These are phyloP conservation scores for Mycena rebaudengoi DNA, from an alignment of 768 basidiomycete species.

Conservation along the genomic window DNA sequence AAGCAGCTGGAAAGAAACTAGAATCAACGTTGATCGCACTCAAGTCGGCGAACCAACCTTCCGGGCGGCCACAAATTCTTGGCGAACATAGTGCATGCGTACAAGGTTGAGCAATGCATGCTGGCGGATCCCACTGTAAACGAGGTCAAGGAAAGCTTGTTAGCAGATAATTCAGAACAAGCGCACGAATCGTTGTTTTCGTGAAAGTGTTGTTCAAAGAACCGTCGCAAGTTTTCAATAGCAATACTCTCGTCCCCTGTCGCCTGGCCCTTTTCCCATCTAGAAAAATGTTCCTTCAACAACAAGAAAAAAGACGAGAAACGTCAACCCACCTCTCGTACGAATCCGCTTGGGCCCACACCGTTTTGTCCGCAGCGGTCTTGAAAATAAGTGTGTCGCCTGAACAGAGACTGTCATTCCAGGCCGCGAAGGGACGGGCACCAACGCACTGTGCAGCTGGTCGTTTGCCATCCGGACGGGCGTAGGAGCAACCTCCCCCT, in stretches of 20 bases:
- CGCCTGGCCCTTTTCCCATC: constrained; percentile 72
- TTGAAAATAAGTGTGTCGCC: constrained; percentile 65
- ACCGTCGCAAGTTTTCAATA: constrained; percentile 74
- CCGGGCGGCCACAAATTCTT: constrained; percentile 73
- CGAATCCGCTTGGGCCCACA: constrained; percentile 68
- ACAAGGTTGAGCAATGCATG: constrained; percentile 82
- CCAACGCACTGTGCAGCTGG: constrained; percentile 53
- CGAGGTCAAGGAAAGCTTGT: neutral
- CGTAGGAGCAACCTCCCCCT: constrained; percentile 55
- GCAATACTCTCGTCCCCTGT: constrained; percentile 77
- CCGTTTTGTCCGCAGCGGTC: constrained; percentile 69
- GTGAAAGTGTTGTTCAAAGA: constrained; percentile 89
- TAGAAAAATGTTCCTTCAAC: constrained; percentile 35
- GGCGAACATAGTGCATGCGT: constrained; percentile 77
- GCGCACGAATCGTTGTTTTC: constrained; percentile 82
- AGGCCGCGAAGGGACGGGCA: neutral
- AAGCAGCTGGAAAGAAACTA: constrained; percentile 58
- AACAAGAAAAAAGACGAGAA: neutral
- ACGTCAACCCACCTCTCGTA: constrained; percentile 62
- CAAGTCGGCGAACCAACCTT: constrained; percentile 40
- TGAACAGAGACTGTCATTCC: constrained; percentile 23
- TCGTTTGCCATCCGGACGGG: constrained; percentile 61
- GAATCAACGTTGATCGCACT: neutral
- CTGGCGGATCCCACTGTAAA: constrained; percentile 74
- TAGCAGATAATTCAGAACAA: neutral